Percentiles rank a stretch among this genome's conserved stretches.
Conservation (phyloP, 495 filamentous ascomycete species). For the Penicillium antarcticum region DNA sequence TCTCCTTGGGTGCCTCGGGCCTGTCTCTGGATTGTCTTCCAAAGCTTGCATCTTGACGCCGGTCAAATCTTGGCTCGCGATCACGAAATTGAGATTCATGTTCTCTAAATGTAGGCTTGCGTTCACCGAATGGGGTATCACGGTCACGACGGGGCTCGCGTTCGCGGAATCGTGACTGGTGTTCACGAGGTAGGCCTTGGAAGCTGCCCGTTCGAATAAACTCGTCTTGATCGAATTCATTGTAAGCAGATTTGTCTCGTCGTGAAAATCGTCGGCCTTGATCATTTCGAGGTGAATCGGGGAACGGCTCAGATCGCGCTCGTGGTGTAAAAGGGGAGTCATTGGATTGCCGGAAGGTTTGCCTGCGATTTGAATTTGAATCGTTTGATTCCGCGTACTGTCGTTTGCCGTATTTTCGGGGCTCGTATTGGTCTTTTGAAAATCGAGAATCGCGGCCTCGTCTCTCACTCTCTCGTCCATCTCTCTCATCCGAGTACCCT, state of each 20-base stretch:
- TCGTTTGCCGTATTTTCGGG: not conserved
- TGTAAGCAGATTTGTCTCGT: not conserved
- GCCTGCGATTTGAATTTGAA: not conserved
- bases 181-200: constrained; percentile 22
- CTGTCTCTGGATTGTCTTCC: not conserved
- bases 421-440: constrained; percentile 1
- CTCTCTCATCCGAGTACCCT: not conserved
- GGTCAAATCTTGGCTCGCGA: not conserved
- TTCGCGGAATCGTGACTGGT: constrained; percentile 14
- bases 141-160: not conserved
- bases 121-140: not conserved
- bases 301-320: no score
- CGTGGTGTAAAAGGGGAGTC: not conserved
- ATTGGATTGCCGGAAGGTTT: not conserved
- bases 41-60: not conserved
- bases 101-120: no score
- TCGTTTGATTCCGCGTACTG: not conserved
- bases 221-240: constrained; percentile 31
- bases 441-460: not conserved
- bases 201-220: constrained; percentile 36
- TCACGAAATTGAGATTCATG: no score
- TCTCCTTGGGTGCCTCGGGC: constrained; percentile 3
- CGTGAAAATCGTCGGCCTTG: not conserved
- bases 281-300: not conserved
- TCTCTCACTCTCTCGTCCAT: no score